These are phyloP conservation scores for Daldinia bambusicola DNA, from an alignment of 495 filamentous ascomycete genomes.

Conservation along the genomic window DNA sequence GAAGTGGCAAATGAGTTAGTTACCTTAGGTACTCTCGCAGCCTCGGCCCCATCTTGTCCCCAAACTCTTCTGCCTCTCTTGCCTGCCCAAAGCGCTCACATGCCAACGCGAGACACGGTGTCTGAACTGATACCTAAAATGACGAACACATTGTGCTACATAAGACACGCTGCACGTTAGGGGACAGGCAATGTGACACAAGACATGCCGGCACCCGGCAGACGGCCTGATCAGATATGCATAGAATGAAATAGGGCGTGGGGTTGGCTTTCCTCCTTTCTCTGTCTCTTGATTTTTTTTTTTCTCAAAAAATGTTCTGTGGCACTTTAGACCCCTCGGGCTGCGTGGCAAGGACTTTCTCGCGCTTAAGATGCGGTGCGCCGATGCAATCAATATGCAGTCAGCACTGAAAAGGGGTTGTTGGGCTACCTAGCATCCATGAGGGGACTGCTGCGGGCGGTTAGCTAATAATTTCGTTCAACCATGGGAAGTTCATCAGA, in stretches of 20 bases:
- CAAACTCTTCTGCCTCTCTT: not conserved
- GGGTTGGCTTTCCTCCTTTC: conserved; percentile 29
- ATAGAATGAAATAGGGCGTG: conserved; percentile 20
- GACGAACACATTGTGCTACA: conserved; percentile 17
- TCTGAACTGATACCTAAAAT: conserved; percentile 14
- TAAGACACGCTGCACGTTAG: conserved; percentile 17
- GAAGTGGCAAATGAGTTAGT: conserved; percentile 24
- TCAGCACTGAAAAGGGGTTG: conserved; percentile 38
- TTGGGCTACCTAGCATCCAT: conserved; percentile 16
- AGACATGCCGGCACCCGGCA: conserved; percentile 39
- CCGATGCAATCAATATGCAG: conserved; percentile 31
- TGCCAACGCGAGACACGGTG: conserved; percentile 18
- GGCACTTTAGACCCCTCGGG: conserved; percentile 23
- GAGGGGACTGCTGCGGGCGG: conserved; percentile 23
- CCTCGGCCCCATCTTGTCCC: not conserved
- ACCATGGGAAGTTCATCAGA: conserved; percentile 2
- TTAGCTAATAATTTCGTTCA: conserved; percentile 33
- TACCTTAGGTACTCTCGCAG: not conserved
- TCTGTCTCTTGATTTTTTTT: too few relatives aligned
- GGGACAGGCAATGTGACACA: conserved; percentile 29
- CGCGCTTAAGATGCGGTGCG: conserved; percentile 9
- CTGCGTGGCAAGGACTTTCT: conserved; percentile 31
- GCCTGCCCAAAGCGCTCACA: conserved; percentile 15
- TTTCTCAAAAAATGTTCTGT: too few relatives aligned
- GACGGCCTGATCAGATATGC: conserved; percentile 31